Evolutionary conservation across 2,329 filamentous ascomycete genomes (phyloP).

Genomic region (Epichloe glyceriae): DNA sequence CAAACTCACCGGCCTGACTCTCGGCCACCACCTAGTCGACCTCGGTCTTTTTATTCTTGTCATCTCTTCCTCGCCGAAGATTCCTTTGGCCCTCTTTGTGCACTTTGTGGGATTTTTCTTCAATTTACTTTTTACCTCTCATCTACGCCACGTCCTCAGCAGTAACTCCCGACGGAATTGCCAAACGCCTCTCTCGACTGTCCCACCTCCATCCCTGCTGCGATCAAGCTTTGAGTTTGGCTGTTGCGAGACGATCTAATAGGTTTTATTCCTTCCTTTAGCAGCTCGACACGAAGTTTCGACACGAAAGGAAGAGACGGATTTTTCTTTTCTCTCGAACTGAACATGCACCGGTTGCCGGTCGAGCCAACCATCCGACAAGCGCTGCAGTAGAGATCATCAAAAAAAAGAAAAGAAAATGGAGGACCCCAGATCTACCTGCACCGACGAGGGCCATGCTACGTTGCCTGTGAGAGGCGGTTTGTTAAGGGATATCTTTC

Average conservation of each 20-base stretch:
- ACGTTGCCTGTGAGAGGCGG: constrained; percentile 4
- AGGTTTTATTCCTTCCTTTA: not conserved
- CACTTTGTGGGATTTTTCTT: too few relatives aligned
- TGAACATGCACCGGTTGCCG: constrained; percentile 7
- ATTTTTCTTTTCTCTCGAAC: not conserved
- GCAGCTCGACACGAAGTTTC: not conserved
- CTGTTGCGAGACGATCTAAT: not conserved
- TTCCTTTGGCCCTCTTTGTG: not conserved
- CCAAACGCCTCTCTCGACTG: not conserved
- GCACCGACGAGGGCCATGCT: constrained; percentile 2
- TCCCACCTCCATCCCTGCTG: not conserved
- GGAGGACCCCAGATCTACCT: constrained; percentile 1
- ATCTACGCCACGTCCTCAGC: not conserved
- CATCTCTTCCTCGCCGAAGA: not conserved
- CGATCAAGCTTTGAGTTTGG: not conserved
- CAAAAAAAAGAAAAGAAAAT: constrained; percentile 1
- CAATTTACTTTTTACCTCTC: not conserved
- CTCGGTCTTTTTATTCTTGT: not conserved
- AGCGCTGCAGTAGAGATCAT: not conserved
- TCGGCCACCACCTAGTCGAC: not conserved
- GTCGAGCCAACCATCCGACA: not conserved
- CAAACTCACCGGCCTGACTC: not conserved
- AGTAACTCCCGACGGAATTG: too few relatives aligned
- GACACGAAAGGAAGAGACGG: not conserved
- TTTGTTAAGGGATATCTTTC: constrained; percentile 3